phyloP scores from a whole-genome alignment of 352 stramenopile genomes.

The Albugo candida region DNA sequence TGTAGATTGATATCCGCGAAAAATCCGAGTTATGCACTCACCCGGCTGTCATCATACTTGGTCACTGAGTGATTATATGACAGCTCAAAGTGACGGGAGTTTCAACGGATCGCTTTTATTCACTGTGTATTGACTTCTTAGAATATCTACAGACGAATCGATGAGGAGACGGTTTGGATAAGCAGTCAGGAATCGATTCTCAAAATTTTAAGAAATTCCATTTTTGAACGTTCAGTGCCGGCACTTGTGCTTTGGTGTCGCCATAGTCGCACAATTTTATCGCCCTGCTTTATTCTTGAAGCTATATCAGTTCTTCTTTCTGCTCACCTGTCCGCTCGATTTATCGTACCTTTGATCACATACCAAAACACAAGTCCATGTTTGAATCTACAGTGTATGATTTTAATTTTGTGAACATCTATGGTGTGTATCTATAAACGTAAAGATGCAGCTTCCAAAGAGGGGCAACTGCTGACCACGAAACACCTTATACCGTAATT shows the following conservation, averaged over 20 bases:
- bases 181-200: no score
- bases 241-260: slow-evolving; percentile 69
- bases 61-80: slow-evolving; percentile 2
- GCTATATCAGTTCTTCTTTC: slow-evolving; percentile 49
- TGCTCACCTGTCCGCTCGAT: slow-evolving; percentile 43
- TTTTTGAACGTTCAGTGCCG: slow-evolving; percentile 18
- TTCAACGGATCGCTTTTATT: no score
- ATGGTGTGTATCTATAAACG: slow-evolving; percentile 19
- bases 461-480: slow-evolving; percentile 69
- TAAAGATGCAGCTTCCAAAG: slow-evolving; percentile 74
- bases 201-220: no score
- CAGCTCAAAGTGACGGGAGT: no score
- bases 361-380: slow-evolving; percentile 19
- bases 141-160: no score
- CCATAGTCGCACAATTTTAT: slow-evolving; percentile 62
- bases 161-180: no score
- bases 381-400: slow-evolving; percentile 29
- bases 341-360: slow-evolving; percentile 33
- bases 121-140: no score
- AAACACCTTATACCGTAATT: slow-evolving; percentile 70
- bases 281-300: slow-evolving; percentile 60
- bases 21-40: slow-evolving; percentile 33
- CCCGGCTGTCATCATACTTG: slow-evolving; percentile 51
- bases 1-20: slow-evolving; percentile 33
- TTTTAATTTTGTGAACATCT: neutral